Conservation (phyloP, 116 monocot genomes). For the Cymodocea nodosa region DNA sequence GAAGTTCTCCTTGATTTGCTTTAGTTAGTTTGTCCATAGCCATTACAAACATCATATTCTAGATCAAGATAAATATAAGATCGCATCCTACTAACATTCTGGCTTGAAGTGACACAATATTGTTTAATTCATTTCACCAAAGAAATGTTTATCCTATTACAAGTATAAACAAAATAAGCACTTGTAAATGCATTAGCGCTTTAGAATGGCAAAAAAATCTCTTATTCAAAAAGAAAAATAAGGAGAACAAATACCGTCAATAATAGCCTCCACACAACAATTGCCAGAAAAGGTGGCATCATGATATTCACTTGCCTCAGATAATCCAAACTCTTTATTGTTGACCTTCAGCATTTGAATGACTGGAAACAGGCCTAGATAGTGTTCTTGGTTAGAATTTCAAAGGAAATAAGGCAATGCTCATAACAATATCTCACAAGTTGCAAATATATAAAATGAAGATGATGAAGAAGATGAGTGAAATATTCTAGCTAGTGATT, state of each 20-base stretch:
- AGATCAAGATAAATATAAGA: too few relatives aligned
- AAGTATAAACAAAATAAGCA: too few relatives aligned
- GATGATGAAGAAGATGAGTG: neutral
- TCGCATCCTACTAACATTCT: too few relatives aligned
- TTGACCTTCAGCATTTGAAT: slow-evolving; percentile 31
- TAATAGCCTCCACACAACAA: slow-evolving; percentile 32
- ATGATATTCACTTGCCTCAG: slow-evolving; percentile 26
- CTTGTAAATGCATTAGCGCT: too few relatives aligned
- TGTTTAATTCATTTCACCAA: too few relatives aligned
- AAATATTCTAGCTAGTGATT: neutral
- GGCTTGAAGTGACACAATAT: too few relatives aligned
- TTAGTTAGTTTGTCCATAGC: too few relatives aligned
- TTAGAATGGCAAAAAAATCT: neutral
- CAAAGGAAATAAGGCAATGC: neutral
- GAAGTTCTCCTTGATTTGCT: too few relatives aligned
- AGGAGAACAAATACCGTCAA: slow-evolving; percentile 32
- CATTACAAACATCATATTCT: too few relatives aligned
- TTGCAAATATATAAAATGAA: neutral
- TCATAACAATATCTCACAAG: too few relatives aligned
- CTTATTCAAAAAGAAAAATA: neutral
- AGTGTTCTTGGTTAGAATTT: neutral
- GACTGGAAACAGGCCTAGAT: slow-evolving; percentile 64
- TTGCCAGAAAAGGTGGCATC: slow-evolving; percentile 19
- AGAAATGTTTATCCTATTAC: too few relatives aligned
- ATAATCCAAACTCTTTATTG: slow-evolving; percentile 30